Conservation (phyloP, 176 grass and related monocot species). For the Melocanna baccifera region DNA sequence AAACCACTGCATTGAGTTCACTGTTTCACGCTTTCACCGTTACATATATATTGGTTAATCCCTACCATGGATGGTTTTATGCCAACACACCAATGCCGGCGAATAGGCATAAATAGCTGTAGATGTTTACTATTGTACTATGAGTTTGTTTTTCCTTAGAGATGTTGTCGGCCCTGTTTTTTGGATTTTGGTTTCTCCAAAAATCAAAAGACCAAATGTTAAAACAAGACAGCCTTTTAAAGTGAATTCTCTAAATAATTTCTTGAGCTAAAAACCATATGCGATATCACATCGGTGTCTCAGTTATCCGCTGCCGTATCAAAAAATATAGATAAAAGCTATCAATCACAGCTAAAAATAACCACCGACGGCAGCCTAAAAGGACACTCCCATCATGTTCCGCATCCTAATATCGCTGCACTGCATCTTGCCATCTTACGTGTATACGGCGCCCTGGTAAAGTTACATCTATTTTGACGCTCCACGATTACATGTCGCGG, state of each 20-base stretch:
- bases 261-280: too few species aligned
- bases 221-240: too few species aligned
- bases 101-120: not conserved
- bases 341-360: too few species aligned
- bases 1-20: not conserved
- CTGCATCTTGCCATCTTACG: not conserved
- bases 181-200: too few species aligned
- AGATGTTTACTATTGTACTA: not conserved
- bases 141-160: not conserved
- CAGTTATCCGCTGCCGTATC: too few species aligned
- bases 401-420: not conserved
- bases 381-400: not conserved
- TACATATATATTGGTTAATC: not conserved
- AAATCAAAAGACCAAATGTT: too few species aligned
- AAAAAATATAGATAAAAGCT: too few species aligned
- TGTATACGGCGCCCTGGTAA: not conserved
- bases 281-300: too few species aligned
- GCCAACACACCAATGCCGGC: not conserved
- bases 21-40: not conserved
- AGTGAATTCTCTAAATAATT: too few species aligned
- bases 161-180: not conserved
- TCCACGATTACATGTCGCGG: slow-evolving; percentile 26
- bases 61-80: not conserved
- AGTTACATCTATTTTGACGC: not conserved
- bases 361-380: too few species aligned